Percentiles rank a stretch among this genome's conserved stretches.
Conservation (phyloP, 345 rosid genomes). For the Syzygium aromaticum region DNA sequence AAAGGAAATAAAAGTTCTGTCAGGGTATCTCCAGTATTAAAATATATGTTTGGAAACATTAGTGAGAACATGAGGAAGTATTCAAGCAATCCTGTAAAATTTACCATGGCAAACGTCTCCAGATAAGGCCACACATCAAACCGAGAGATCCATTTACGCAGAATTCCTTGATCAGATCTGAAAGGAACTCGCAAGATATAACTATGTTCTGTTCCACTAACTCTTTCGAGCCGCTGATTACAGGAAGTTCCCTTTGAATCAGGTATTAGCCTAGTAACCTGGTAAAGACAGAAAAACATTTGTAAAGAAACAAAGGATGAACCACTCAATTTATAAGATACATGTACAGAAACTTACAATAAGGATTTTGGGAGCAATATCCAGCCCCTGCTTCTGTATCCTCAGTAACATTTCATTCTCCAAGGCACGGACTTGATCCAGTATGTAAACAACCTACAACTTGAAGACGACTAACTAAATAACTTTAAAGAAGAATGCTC, state of each 20-base stretch:
- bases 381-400: slow-evolving; percentile 82
- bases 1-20: background rate
- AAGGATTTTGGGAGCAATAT: slow-evolving; percentile 74
- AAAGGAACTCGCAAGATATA: slow-evolving; percentile 88
- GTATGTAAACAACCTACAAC: slow-evolving; percentile 84
- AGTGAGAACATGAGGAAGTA: background rate
- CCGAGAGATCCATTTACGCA: slow-evolving; percentile 94
- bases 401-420: slow-evolving; percentile 87
- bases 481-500: background rate
- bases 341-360: slow-evolving; percentile 41
- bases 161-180: slow-evolving; percentile 81
- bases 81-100: background rate
- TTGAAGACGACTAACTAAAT: background rate
- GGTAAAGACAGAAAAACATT: slow-evolving; percentile 7
- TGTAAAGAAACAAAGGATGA: background rate
- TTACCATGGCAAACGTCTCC: slow-evolving; percentile 85
- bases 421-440: slow-evolving; percentile 97
- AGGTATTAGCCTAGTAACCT: slow-evolving; percentile 93
- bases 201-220: slow-evolving; percentile 80
- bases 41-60: background rate
- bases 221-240: slow-evolving; percentile 91
- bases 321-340: background rate
- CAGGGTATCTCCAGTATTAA: background rate
- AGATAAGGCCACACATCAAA: slow-evolving; percentile 98
- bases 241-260: slow-evolving; percentile 93